Base-by-base conservation (phyloP, 2,329 filamentous ascomycete genomes). In the Calonectria montana region DNA sequence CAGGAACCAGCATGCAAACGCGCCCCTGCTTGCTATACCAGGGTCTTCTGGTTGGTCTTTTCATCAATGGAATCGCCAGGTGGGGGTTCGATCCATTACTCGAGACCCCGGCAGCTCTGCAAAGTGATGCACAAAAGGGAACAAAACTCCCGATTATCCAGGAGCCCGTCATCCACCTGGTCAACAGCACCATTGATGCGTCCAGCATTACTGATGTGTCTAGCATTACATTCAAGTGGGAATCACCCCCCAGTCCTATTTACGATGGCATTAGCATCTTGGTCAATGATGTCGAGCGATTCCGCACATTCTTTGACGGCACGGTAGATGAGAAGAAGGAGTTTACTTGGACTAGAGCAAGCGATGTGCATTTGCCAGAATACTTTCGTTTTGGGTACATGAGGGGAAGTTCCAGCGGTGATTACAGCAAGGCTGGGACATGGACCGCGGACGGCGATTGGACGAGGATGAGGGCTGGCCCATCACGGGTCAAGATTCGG, bases 31-130 rank as follows among this genome's bases (percentile, higher is more conserved):
- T 98, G 10, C 83, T 98, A 2, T 98, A 97, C 80, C 96, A 98
- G 82, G 97, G 97, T 13, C 86, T 99, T 2, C 87, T 99, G 0
- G 86, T 98, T 9, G 97, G 97, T 0, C 88, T 98, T 0, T 98
- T 98, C 82, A 92, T 98, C 84, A 98, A 98, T 81, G 78, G 97
- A 65, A 91, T 97, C 71, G 96, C 96, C 4, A 90, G 96, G 50
- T 98, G 97, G 97, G 96, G 96, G 0, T 99, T 97, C 82, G 96
- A 95, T 73, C 89, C 93, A 1, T 91, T 99, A 57, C 89, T 99
- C 18, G 93, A 99, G 83, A 98, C 97, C 0, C 91, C 94, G 0
- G 88, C 84, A 0, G 91, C 92, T 1, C 84, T 99, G 27, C 91
- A 91, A 66, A 91, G 91, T n/a, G 92, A 93, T 74, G 91, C 90